Evolutionary conservation across 176 grass and related monocot genomes (phyloP).

Genomic region (Miscanthus lutarioriparius): DNA sequence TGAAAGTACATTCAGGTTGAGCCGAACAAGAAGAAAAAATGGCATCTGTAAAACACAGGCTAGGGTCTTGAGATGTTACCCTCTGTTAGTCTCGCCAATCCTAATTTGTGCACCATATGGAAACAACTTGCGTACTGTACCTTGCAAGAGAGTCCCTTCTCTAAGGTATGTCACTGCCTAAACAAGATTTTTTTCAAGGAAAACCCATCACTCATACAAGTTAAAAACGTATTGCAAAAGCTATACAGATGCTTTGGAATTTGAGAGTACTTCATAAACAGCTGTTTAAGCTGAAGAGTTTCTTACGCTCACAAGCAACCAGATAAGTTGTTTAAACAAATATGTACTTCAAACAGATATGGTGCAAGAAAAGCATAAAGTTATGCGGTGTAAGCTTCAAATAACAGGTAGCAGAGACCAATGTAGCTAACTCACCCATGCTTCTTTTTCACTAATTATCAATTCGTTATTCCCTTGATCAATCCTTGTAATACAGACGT

Average conservation of each 20-base stretch:
- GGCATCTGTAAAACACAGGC: neutral
- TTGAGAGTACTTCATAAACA: neutral
- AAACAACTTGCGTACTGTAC: slow-evolving; percentile 71
- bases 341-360: slow-evolving; percentile 5
- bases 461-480: slow-evolving; percentile 74
- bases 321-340: neutral
- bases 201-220: neutral
- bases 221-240: neutral
- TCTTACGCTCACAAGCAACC: neutral
- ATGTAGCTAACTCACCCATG: slow-evolving; percentile 68
- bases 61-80: slow-evolving; percentile 44
- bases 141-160: slow-evolving; percentile 83
- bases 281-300: neutral
- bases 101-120: slow-evolving; percentile 80
- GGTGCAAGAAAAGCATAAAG: neutral
- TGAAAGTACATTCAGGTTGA: neutral
- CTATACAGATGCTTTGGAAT: neutral
- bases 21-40: slow-evolving; percentile 31
- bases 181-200: neutral
- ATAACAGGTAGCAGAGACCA: neutral
- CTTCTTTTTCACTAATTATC: slow-evolving; percentile 86
- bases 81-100: slow-evolving; percentile 77
- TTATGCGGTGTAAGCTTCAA: neutral
- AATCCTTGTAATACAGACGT: slow-evolving; percentile 72
- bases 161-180: slow-evolving; percentile 70